phyloP scores from a whole-genome alignment of 1,139 yeast genomes.

The Pichia sp. region DNA sequence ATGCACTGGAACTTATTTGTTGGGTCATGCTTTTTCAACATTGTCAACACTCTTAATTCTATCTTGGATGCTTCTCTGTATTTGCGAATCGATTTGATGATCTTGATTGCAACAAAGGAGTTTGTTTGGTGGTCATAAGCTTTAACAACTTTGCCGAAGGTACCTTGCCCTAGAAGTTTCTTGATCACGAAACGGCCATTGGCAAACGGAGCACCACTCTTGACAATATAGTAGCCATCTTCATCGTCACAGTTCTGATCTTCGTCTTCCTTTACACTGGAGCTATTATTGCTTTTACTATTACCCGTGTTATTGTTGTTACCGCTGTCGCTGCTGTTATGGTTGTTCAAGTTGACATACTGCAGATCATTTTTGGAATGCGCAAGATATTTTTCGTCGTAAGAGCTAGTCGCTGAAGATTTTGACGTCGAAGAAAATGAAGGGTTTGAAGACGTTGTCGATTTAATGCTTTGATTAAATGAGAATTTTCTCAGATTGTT shows the following conservation, averaged over 20 bases:
- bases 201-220: constrained; percentile 56
- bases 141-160: constrained; percentile 91
- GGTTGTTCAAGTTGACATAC: constrained; percentile 1
- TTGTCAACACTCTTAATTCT: constrained; percentile 73
- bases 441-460: constrained; percentile 9
- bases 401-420: constrained; percentile 24
- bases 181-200: constrained; percentile 62
- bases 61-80: constrained; percentile 83
- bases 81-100: constrained; percentile 75
- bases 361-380: constrained; percentile 12
- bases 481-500: constrained; percentile 17
- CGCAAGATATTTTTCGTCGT: constrained; percentile 14
- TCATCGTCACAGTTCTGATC: constrained; percentile 54
- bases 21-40: constrained; percentile 71
- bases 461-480: constrained; percentile 13
- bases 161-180: constrained; percentile 87
- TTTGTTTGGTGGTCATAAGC: constrained; percentile 57
- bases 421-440: constrained; percentile 13
- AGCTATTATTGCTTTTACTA: constrained; percentile 12
- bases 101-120: constrained; percentile 81
- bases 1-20: constrained; percentile 67
- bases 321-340: no score
- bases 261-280: constrained; percentile 14
- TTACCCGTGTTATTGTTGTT: constrained; percentile 13
- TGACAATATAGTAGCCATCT: constrained; percentile 79